Evolutionary conservation across 2,329 filamentous ascomycete genomes (phyloP).

Genomic region (Pezicula carpinea): DNA sequence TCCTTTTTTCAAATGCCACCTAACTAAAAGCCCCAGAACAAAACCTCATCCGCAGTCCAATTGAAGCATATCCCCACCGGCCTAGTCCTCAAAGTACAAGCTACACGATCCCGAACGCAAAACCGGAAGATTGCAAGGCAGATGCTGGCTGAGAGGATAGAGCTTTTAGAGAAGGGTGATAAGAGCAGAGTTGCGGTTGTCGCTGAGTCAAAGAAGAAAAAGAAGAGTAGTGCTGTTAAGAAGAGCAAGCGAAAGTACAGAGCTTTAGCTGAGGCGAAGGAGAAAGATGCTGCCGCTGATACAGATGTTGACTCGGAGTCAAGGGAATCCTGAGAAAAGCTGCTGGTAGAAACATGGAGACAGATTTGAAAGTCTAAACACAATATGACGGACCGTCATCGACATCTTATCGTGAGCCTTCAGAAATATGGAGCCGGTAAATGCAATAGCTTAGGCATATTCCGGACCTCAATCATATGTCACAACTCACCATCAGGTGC

Average conservation of each 20-base stretch:
- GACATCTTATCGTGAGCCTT: too few species aligned
- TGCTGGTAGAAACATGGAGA: slow-evolving; percentile 4
- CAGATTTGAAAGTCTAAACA: neutral
- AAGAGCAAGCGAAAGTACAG: slow-evolving; percentile 80
- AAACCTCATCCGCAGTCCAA: slow-evolving; percentile 93
- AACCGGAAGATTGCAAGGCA: slow-evolving; percentile 82
- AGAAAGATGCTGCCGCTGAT: slow-evolving; percentile 5
- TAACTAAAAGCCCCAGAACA: slow-evolving; percentile 59
- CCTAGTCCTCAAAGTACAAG: slow-evolving; percentile 90
- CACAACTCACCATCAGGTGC: too few species aligned
- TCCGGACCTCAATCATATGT: too few species aligned
- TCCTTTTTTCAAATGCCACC: neutral
- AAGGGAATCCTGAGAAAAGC: slow-evolving; percentile 4
- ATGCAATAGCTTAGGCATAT: too few species aligned
- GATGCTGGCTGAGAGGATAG: slow-evolving; percentile 52
- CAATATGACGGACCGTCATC: too few species aligned
- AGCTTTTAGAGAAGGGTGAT: slow-evolving; percentile 68
- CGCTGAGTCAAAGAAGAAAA: slow-evolving; percentile 57
- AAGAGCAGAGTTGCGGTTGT: slow-evolving; percentile 63
- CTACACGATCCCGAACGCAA: slow-evolving; percentile 78
- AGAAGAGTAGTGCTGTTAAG: slow-evolving; percentile 71
- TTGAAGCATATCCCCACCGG: slow-evolving; percentile 86
- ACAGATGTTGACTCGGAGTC: slow-evolving; percentile 15
- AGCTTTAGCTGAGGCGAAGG: slow-evolving; percentile 39
- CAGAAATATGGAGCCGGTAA: too few species aligned